phyloP scores from a whole-genome alignment of 2,329 filamentous ascomycete genomes.

The Emericellopsis cladophorae region DNA sequence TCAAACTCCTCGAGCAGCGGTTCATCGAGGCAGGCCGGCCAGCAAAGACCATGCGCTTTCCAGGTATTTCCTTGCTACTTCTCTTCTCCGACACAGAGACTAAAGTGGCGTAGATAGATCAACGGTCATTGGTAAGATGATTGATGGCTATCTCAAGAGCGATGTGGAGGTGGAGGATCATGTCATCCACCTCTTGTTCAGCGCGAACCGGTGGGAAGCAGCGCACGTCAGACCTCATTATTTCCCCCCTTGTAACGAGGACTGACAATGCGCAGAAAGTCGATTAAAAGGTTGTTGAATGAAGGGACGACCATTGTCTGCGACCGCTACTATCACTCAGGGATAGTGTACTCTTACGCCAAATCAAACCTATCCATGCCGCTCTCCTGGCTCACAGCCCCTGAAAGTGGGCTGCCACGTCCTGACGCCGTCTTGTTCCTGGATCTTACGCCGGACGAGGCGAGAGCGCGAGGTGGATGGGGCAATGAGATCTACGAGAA shows the following conservation, averaged over 20 bases:
- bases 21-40: slow-evolving; percentile 33
- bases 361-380: slow-evolving; percentile 62
- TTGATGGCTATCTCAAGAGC: slow-evolving; percentile 68
- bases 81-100: background rate
- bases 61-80: slow-evolving; percentile 22
- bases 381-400: slow-evolving; percentile 69
- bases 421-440: slow-evolving; percentile 85
- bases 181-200: slow-evolving; percentile 80
- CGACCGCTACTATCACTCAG: slow-evolving; percentile 92
- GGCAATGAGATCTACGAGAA: slow-evolving; percentile 84
- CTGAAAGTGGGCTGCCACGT: slow-evolving; percentile 75
- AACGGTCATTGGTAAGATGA: slow-evolving; percentile 77
- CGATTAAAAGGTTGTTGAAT: slow-evolving; percentile 29
- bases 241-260: background rate
- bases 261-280: background rate
- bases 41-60: slow-evolving; percentile 44
- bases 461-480: slow-evolving; percentile 69
- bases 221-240: slow-evolving; percentile 25
- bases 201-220: slow-evolving; percentile 80
- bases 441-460: slow-evolving; percentile 62
- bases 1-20: slow-evolving; percentile 49
- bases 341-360: slow-evolving; percentile 84
- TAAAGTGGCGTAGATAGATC: slow-evolving; percentile 34
- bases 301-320: slow-evolving; percentile 66
- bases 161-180: slow-evolving; percentile 69